A percentile compares a stretch with the other conserved stretches of the same genome.
phyloP scores from a whole-genome alignment of 495 filamentous ascomycete genomes.

The Xylaria bambusicola region DNA sequence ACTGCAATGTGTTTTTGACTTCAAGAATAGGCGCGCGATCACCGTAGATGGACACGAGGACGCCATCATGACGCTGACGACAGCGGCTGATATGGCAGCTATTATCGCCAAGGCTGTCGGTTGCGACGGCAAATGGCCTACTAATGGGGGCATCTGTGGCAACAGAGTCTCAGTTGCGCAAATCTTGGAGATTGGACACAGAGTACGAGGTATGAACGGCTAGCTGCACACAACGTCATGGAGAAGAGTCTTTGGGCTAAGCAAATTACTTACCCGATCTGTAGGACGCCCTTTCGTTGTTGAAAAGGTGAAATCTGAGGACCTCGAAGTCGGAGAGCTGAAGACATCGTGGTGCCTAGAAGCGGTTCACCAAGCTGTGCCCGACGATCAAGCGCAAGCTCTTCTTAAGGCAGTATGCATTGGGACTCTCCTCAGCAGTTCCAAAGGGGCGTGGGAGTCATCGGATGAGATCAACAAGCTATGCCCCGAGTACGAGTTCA shows the following conservation, averaged over 20 bases:
- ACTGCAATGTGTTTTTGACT: slow-evolving; percentile 47
- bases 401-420: slow-evolving; percentile 36
- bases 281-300: slow-evolving; percentile 44
- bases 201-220: slow-evolving; percentile 49
- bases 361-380: slow-evolving; percentile 46
- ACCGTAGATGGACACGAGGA: slow-evolving; percentile 50
- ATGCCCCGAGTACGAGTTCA: slow-evolving; percentile 56
- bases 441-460: slow-evolving; percentile 41
- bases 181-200: slow-evolving; percentile 49
- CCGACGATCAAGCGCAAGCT: slow-evolving; percentile 39
- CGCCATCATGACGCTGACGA: slow-evolving; percentile 46
- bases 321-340: slow-evolving; percentile 47
- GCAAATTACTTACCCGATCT: not conserved
- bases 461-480: slow-evolving; percentile 57
- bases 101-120: slow-evolving; percentile 55
- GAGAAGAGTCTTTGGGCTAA: not conserved
- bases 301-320: slow-evolving; percentile 46
- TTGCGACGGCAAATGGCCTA: slow-evolving; percentile 58
- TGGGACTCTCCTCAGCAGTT: slow-evolving; percentile 45
- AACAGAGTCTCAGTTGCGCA: slow-evolving; percentile 42
- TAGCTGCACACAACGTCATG: no score
- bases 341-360: slow-evolving; percentile 47
- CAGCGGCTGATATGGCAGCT: slow-evolving; percentile 47
- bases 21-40: slow-evolving; percentile 51
- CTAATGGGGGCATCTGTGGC: slow-evolving; percentile 55